Base-by-base conservation (phyloP, 495 filamentous ascomycete species). In the Hyphodiscus hymeniophilus region DNA sequence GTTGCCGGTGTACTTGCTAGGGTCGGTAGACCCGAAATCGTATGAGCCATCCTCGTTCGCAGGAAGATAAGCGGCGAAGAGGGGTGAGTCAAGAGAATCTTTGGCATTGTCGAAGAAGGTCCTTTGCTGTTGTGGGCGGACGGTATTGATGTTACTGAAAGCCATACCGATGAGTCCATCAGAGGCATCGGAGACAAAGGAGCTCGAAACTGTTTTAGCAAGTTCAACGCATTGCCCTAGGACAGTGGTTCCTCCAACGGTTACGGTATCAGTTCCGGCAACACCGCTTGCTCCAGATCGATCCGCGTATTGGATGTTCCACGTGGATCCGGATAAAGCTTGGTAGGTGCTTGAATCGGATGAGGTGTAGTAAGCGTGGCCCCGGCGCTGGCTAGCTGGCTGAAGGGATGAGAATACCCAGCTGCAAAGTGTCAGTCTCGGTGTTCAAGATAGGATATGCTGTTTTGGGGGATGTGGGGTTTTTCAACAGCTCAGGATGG, bases 41-140 rank as follows among this genome's bases (percentile, higher is more conserved):
- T 89, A 94, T 49, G 75, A 72, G 35, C 88, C 86, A 6, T 71
- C 67, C 17, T 63, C 66, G 45, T 77, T 70, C 16, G 73, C 63
- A 48, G 80, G 77, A 33, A 92, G 76, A 38, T 82, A 75, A 20
- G 81, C 81, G 2, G 85, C 84, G 63, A 92, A 84, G 18, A 92
- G 63, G 4, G 86, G 85, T 55, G 76, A 64, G 31, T 78, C 73
- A 18, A 94, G 77, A 8, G 62, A 62, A 18, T 68, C 47, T 52
- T 78, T 73, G 38, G 85, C 67, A 58, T 88, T 90, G 48, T 88
- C 85, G 62, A 92, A 91, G 64, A 89, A 92, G 22, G 87, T 92
- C 57, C 79, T 79, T 60, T 88, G 82, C 52, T 68, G 69, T 12
- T 70, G 61, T 0, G 85, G 83, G 42, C 74, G 61, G 33, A 92